Conservation (phyloP, 371 early-diverging fungal species). For the Apophysomyces sp. region DNA sequence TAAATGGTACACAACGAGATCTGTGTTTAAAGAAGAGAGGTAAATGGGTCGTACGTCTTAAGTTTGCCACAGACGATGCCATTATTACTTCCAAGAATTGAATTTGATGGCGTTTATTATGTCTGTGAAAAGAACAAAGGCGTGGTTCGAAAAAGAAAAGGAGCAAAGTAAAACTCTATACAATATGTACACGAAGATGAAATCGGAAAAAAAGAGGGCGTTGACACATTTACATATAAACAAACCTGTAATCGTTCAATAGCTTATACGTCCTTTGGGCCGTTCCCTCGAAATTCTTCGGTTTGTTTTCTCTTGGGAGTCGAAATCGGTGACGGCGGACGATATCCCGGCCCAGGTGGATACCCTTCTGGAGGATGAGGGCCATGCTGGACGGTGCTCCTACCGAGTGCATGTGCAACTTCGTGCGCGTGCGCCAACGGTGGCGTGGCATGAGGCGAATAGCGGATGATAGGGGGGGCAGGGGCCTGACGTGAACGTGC, state of each 20-base stretch:
- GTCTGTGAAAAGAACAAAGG: not conserved
- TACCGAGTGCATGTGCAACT: not conserved
- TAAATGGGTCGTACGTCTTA: too few relatives aligned
- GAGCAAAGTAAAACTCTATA: not conserved
- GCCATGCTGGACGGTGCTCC: not conserved
- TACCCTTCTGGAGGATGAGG: constrained; percentile 3
- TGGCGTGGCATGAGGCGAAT: constrained; percentile 25
- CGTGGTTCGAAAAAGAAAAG: not conserved
- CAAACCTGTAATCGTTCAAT: not conserved
- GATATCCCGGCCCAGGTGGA: constrained; percentile 16
- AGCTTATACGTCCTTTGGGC: not conserved
- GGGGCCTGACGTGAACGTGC: constrained; percentile 1
- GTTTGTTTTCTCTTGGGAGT: constrained; percentile 27
- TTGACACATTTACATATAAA: not conserved
- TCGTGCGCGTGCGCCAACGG: constrained; percentile 14
- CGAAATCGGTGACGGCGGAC: constrained; percentile 44
- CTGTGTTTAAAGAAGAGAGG: too few relatives aligned
- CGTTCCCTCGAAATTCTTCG: not conserved
- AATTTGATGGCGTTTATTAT: not conserved
- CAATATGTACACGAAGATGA: not conserved
- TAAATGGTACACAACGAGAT: too few relatives aligned
- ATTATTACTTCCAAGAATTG: too few relatives aligned
- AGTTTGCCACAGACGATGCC: too few relatives aligned
- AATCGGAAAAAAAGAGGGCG: not conserved
- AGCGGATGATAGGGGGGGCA: constrained; percentile 4